Evolutionary conservation across 139 green algal species (phyloP).

Genomic region (Chlorella sp.): DNA sequence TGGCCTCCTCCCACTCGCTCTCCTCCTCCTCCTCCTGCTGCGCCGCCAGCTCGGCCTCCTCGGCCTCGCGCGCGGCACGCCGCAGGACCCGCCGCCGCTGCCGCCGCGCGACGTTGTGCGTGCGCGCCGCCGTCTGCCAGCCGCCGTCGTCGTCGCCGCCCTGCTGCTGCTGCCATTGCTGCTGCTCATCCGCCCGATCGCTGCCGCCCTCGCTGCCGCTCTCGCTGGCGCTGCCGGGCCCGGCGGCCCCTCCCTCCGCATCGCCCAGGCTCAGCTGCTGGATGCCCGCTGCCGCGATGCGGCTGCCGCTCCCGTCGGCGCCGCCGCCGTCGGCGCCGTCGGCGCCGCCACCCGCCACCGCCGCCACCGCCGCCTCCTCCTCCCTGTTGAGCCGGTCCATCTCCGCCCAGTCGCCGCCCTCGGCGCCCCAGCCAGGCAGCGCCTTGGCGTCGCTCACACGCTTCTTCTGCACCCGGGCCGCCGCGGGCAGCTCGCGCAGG

Average conservation of each 20-base stretch:
- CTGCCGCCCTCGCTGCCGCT: neutral
- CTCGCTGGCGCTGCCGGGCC: neutral
- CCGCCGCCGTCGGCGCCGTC: neutral
- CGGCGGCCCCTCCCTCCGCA: conserved; percentile 6
- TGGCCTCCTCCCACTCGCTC: neutral
- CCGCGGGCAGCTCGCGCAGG: conserved; percentile 55
- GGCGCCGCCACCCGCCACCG: neutral
- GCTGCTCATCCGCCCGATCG: conserved; percentile 11
- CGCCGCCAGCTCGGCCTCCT: conserved; percentile 1
- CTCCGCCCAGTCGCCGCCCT: conserved; percentile 70
- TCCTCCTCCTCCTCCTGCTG: conserved; percentile 11
- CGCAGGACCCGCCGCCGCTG: conserved; percentile 15
- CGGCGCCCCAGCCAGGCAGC: conserved; percentile 84
- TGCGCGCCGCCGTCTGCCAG: conserved; percentile 58
- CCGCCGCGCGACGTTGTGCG: conserved; percentile 38
- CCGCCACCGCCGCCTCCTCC: conserved; percentile 49
- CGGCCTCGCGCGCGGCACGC: neutral
- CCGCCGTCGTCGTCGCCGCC: conserved; percentile 38
- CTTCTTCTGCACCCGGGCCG: conserved; percentile 26
- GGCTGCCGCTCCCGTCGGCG: conserved; percentile 26
- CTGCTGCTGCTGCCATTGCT: conserved; percentile 21
- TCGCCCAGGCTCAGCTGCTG: conserved; percentile 44
- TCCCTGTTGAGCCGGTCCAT: conserved; percentile 74
- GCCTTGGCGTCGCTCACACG: conserved; percentile 14
- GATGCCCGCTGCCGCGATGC: conserved; percentile 40